Evolutionary conservation across 75 land plant genomes (phyloP).

Genomic region (Cunninghamia lanceolata): DNA sequence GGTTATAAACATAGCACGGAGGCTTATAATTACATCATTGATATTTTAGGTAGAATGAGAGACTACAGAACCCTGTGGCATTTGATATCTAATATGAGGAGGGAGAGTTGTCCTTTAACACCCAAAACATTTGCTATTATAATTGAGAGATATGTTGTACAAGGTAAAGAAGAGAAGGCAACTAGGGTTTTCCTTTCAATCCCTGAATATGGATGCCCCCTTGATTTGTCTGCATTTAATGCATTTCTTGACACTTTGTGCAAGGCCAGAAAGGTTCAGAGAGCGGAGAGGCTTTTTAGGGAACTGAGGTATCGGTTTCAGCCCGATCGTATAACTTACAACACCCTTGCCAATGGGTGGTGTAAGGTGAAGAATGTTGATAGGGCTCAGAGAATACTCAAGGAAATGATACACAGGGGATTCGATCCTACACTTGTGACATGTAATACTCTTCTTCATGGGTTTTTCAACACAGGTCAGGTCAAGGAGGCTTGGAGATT

Average conservation of each 20-base stretch:
- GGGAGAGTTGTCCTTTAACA: slow-evolving; percentile 27
- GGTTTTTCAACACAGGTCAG: slow-evolving; percentile 56
- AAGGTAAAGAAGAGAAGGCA: slow-evolving; percentile 48
- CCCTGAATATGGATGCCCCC: slow-evolving; percentile 46
- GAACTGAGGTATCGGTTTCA: slow-evolving; percentile 28
- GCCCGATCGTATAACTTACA: slow-evolving; percentile 56
- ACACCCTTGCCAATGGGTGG: slow-evolving; percentile 62
- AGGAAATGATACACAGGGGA: slow-evolving; percentile 65
- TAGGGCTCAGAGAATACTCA: slow-evolving; percentile 40
- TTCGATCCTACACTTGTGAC: slow-evolving; percentile 38
- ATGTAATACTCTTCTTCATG: slow-evolving; percentile 60
- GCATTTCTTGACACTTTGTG: slow-evolving; percentile 47
- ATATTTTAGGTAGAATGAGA: slow-evolving; percentile 34
- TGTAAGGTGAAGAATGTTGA: slow-evolving; percentile 39
- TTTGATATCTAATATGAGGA: slow-evolving; percentile 30
- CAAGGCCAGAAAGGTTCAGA: slow-evolving; percentile 40
- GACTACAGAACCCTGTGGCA: slow-evolving; percentile 33
- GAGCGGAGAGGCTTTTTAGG: slow-evolving; percentile 43
- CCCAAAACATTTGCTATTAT: slow-evolving; percentile 56
- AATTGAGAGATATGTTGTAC: slow-evolving; percentile 33
- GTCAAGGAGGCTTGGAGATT: slow-evolving; percentile 47
- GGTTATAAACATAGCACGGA: slow-evolving; percentile 28
- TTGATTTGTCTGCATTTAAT: slow-evolving; percentile 45
- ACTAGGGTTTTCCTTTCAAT: slow-evolving; percentile 42
- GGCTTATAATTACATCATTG: slow-evolving; percentile 12